Conservation (phyloP, 1,284 basidiomycete species). For the Sporisorium reilianum region DNA sequence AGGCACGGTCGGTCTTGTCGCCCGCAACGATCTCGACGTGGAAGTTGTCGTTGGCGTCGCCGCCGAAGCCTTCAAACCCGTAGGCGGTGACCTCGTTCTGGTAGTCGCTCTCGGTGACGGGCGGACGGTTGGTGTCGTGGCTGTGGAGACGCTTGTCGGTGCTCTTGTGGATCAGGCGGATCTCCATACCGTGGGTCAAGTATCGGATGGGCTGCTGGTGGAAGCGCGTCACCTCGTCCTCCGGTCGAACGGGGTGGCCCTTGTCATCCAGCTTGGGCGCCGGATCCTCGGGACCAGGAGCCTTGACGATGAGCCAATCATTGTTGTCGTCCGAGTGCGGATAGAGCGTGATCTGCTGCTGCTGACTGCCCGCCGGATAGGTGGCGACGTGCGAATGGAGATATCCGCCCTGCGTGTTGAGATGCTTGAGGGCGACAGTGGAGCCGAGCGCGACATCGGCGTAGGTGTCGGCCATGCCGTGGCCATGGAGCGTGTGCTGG, state of each 20-base stretch:
- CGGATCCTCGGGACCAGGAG: slow-evolving; percentile 72
- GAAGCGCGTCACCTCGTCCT: slow-evolving; percentile 56
- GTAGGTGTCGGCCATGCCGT: slow-evolving; percentile 90
- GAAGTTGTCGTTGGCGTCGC: slow-evolving; percentile 96
- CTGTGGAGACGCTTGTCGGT: slow-evolving; percentile 92
- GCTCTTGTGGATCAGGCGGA: slow-evolving; percentile 84
- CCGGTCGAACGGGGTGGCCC: slow-evolving; percentile 54
- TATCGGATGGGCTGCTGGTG: slow-evolving; percentile 74
- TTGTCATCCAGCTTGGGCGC: slow-evolving; percentile 68
- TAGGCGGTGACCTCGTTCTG: slow-evolving; percentile 98
- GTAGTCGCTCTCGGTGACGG: slow-evolving; percentile 98
- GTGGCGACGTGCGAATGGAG: slow-evolving; percentile 92
- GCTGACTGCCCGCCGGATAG: slow-evolving; percentile 79
- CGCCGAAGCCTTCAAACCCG: slow-evolving; percentile 84
- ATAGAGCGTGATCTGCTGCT: slow-evolving; percentile 98
- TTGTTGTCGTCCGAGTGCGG: slow-evolving; percentile 95
- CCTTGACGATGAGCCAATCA: slow-evolving; percentile 81
- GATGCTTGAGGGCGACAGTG: slow-evolving; percentile 83
- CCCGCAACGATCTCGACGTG: slow-evolving; percentile 83
- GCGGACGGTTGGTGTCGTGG: slow-evolving; percentile 87
- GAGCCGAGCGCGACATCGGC: slow-evolving; percentile 89
- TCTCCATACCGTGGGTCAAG: slow-evolving; percentile 78
- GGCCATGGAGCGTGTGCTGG: slow-evolving; percentile 93
- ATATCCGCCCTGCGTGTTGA: slow-evolving; percentile 97
- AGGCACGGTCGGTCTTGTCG: slow-evolving; percentile 72